Base-by-base conservation (phyloP, 179 eudicot genomes). In the Actinidia arguta region DNA sequence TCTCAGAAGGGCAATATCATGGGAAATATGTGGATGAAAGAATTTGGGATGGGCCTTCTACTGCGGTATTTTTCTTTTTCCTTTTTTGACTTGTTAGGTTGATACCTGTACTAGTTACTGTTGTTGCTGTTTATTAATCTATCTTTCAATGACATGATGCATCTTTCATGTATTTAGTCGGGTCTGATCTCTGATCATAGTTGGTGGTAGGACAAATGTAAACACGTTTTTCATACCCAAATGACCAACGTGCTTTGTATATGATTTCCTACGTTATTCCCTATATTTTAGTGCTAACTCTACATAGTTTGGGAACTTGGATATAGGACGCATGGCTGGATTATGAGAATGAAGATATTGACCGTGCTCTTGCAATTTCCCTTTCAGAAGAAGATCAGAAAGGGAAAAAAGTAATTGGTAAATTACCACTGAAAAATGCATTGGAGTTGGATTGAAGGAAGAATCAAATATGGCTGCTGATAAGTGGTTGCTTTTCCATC, bases 351-450 rank as follows among this genome's bases (percentile, higher is more conserved):
- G 98, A 96, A 88, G 98, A 96, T 82, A 85, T 96, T 70, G 98
- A 94, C 74, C 91, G 88, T 83, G 99, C 99, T 63, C 93, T 94
- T 87, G 99, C 97, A 81, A 91, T 90, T 81, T 95, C 99, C 61
- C 93, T 95, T 80, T 86, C 87, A n/a, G 97, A 93, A 85, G 94
- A 91, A 76, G 94, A 93, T 86, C 88, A 78, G 17, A 95, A 94
- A 87, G 99, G 97, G 81, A 94, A 96, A 88, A 90, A 89, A 90
- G 93, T 91, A 68, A 84, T 91, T 78, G 97, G 99, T 95, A 87
- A 88, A 93, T 84, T 58, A 36, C 22, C 55, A 78, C 54, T 78
- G 42, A 3, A 5, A 54, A 22, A 22, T 68, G n/a, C 14, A 42
- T 78, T 39, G 11, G 48, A 52, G 48, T 27, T 54, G 8, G 52